A percentile compares a stretch with the other conserved stretches of the same genome.
phyloP scores from a whole-genome alignment of 2,329 filamentous ascomycete species.

The Cadophora gregata region DNA sequence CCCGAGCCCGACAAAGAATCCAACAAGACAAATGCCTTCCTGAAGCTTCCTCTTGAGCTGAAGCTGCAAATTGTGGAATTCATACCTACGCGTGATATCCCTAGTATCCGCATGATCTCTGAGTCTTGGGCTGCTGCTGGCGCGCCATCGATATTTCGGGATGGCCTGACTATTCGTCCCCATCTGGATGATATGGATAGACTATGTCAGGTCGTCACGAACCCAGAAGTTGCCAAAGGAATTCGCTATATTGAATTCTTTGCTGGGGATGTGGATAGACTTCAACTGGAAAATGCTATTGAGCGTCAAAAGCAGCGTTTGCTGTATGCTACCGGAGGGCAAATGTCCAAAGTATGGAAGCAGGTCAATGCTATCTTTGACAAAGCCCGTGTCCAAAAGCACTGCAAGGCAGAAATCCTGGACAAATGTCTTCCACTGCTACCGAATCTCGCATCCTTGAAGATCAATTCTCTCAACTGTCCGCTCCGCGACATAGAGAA shows the following conservation, averaged over 20 bases:
- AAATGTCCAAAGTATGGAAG: slow-evolving; percentile 13
- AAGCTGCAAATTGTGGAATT: slow-evolving; percentile 22
- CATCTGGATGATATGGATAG: slow-evolving; percentile 20
- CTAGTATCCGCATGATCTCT: slow-evolving; percentile 21
- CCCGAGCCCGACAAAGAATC: background rate
- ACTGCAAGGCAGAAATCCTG: slow-evolving; percentile 8
- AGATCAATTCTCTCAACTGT: slow-evolving; percentile 9
- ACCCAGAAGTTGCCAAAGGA: slow-evolving; percentile 18
- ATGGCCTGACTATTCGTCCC: slow-evolving; percentile 18
- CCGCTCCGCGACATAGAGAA: background rate
- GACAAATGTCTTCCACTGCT: background rate
- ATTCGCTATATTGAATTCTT: slow-evolving; percentile 9
- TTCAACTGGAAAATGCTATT: background rate
- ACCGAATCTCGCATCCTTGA: slow-evolving; percentile 2
- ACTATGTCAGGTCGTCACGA: background rate
- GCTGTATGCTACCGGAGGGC: background rate
- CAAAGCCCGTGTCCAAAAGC: background rate
- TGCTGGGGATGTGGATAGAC: slow-evolving; percentile 17
- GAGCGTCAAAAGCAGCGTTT: background rate
- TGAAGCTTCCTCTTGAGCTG: slow-evolving; percentile 20
- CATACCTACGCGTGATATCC: slow-evolving; percentile 19
- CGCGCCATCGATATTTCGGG: slow-evolving; percentile 14
- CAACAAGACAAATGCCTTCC: slow-evolving; percentile 2
- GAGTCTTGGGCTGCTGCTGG: slow-evolving; percentile 24
- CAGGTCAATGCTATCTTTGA: slow-evolving; percentile 5